Conservation (phyloP, 2,329 filamentous ascomycete species). For the Pseudopithomyces chartarum region DNA sequence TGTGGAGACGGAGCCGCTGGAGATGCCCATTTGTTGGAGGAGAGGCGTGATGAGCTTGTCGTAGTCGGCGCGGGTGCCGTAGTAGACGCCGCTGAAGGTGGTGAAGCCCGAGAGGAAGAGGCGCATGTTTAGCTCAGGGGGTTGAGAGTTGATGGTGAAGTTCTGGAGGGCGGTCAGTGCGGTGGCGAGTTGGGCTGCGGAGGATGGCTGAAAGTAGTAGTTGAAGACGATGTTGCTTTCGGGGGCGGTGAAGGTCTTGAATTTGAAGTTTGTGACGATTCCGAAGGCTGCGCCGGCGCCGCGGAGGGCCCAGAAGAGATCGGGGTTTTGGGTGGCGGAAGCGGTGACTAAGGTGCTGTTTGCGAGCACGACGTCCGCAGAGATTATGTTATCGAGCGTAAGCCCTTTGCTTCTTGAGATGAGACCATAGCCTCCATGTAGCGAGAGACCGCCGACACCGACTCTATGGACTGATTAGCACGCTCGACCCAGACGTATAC, state of each 20-base stretch:
- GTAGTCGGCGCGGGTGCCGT: constrained; percentile 26
- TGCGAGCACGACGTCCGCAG: constrained; percentile 38
- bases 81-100: constrained; percentile 31
- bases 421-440: constrained; percentile 35
- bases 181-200: constrained; percentile 19
- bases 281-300: constrained; percentile 49
- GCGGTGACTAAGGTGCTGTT: constrained; percentile 42
- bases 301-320: constrained; percentile 49
- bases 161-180: constrained; percentile 27
- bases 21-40: constrained; percentile 23
- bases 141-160: constrained; percentile 27
- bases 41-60: constrained; percentile 31
- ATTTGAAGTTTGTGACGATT: constrained; percentile 42
- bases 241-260: constrained; percentile 33
- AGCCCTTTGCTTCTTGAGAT: constrained; percentile 30
- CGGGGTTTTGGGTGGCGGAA: constrained; percentile 37
- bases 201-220: constrained; percentile 22
- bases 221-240: constrained; percentile 32
- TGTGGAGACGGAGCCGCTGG: constrained; percentile 6
- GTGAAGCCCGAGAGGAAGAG: constrained; percentile 23
- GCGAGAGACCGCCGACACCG: constrained; percentile 31
- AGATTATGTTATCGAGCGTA: constrained; percentile 31
- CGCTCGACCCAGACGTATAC: constrained; percentile 7
- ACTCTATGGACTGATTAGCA: constrained; percentile 20
- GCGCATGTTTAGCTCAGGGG: constrained; percentile 33